Percentiles rank a stretch among this genome's conserved stretches.
These are phyloP conservation scores for Cystobasidiopsis lactophilus DNA, from an alignment of 768 basidiomycete species.

Conservation along the genomic window DNA sequence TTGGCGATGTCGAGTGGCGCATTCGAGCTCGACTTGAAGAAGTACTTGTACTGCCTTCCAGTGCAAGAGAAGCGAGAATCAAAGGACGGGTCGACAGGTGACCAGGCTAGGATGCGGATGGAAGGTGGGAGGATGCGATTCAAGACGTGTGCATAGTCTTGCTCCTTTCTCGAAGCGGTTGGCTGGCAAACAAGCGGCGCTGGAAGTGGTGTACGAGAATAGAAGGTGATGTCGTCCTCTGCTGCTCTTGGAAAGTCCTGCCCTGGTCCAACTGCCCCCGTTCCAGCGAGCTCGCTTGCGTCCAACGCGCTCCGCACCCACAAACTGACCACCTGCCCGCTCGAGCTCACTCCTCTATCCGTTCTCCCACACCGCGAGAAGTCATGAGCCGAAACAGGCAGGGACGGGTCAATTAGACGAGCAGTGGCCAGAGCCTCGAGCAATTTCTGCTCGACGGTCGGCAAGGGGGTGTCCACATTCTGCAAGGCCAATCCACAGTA, in stretches of 20 bases:
- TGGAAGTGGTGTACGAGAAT: not conserved
- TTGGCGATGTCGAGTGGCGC: conserved; percentile 37
- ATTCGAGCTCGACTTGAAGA: conserved; percentile 36
- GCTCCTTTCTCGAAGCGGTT: conserved; percentile 27
- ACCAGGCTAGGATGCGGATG: conserved; percentile 82
- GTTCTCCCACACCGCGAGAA: conserved; percentile 86
- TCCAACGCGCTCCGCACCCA: conserved; percentile 57
- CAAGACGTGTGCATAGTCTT: conserved; percentile 54
- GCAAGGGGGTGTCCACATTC: conserved; percentile 39
- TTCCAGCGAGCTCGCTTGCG: not conserved
- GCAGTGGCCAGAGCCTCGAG: conserved; percentile 58
- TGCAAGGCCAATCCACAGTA: conserved; percentile 82
- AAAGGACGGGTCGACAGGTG: conserved; percentile 54
- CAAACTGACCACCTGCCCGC: conserved; percentile 76
- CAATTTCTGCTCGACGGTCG: conserved; percentile 75
- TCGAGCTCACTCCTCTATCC: conserved; percentile 82
- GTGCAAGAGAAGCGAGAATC: conserved; percentile 73
- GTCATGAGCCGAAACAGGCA: conserved; percentile 47
- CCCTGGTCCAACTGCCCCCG: not conserved
- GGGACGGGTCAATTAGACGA: conserved; percentile 42
- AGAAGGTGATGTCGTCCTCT: not conserved
- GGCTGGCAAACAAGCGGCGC: not conserved
- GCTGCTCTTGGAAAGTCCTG: not conserved
- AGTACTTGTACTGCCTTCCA: conserved; percentile 90
- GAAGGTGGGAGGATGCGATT: conserved; percentile 74